Evolutionary conservation across 1,284 basidiomycete species (phyloP).

Genomic region (Puccinia sorghi): DNA sequence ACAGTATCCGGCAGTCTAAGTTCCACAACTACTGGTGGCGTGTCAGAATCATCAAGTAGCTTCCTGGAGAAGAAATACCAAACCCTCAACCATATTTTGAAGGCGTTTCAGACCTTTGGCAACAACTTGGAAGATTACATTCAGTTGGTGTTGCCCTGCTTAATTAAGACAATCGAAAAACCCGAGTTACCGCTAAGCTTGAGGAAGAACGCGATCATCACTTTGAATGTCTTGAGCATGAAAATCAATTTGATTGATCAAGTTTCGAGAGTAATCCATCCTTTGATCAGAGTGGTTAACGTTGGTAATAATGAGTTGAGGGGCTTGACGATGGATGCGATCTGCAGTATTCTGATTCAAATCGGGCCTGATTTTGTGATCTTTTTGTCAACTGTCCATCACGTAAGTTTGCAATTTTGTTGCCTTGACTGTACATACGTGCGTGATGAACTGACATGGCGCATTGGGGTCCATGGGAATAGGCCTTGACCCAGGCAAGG

Average conservation of each 20-base stretch:
- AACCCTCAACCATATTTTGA: slow-evolving; percentile 78
- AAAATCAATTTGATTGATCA: slow-evolving; percentile 99
- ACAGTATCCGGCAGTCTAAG: slow-evolving; percentile 25
- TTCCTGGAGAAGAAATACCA: slow-evolving; percentile 64
- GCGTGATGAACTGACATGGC: neutral
- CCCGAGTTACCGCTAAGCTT: slow-evolving; percentile 73
- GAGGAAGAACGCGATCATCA: slow-evolving; percentile 84
- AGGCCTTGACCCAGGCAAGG: slow-evolving; percentile 76
- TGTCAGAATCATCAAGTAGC: slow-evolving; percentile 61
- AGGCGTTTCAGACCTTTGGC: slow-evolving; percentile 92
- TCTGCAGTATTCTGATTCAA: slow-evolving; percentile 88
- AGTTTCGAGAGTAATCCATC: slow-evolving; percentile 94
- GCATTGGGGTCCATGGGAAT: neutral
- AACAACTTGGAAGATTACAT: slow-evolving; percentile 97
- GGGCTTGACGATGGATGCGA: slow-evolving; percentile 84
- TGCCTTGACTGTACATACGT: neutral
- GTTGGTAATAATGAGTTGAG: slow-evolving; percentile 76
- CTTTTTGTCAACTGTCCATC: slow-evolving; percentile 94
- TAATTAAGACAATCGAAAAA: slow-evolving; percentile 87
- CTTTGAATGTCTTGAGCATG: slow-evolving; percentile 84
- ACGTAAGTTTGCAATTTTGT: slow-evolving; percentile 64
- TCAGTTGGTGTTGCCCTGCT: slow-evolving; percentile 92
- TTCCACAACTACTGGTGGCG: slow-evolving; percentile 64
- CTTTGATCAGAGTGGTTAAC: slow-evolving; percentile 83
- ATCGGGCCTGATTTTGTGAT: slow-evolving; percentile 95